phyloP scores from a whole-genome alignment of 2,329 filamentous ascomycete species.

The Talaromyces marneffei region DNA sequence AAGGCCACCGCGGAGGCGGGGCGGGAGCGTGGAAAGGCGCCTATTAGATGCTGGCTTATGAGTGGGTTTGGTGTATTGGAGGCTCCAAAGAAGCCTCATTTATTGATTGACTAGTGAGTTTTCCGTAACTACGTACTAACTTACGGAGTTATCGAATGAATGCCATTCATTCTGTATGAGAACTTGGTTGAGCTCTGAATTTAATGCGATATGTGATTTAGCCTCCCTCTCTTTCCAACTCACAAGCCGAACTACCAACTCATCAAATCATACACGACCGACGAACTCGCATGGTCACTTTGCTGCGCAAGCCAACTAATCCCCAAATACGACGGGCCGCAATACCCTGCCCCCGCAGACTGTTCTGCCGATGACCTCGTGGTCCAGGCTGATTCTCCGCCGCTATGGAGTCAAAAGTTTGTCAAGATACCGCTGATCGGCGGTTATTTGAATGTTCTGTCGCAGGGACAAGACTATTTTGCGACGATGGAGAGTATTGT shows the following conservation, averaged over 20 bases:
- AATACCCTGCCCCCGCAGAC: constrained; percentile 16
- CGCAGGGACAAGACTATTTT: constrained; percentile 12
- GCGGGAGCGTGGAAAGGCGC: constrained; percentile 15
- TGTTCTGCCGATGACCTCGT: constrained; percentile 19
- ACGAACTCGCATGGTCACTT: constrained; percentile 21
- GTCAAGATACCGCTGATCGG: constrained; percentile 13
- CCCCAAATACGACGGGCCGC: constrained; percentile 17
- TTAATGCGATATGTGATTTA: too few relatives aligned
- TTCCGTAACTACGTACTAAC: too few relatives aligned
- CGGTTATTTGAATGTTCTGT: constrained; percentile 16
- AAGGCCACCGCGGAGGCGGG: constrained; percentile 18
- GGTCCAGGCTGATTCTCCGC: constrained; percentile 12
- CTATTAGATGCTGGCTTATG: constrained; percentile 22
- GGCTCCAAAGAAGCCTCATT: constrained; percentile 17
- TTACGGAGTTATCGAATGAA: too few relatives aligned
- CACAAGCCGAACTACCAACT: constrained; percentile 20
- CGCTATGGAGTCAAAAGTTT: constrained; percentile 14
- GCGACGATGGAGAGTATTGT: constrained; percentile 16
- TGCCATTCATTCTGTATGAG: too few relatives aligned
- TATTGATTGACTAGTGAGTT: constrained; percentile 19
- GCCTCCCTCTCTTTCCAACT: constrained; percentile 19
- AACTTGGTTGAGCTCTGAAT: too few relatives aligned
- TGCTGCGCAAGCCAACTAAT: constrained; percentile 19
- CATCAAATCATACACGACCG: constrained; percentile 17
- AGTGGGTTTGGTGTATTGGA: constrained; percentile 20